Evolutionary conservation across 2,329 filamentous ascomycete species (phyloP).

Genomic region (Epicoccum sorghinum): DNA sequence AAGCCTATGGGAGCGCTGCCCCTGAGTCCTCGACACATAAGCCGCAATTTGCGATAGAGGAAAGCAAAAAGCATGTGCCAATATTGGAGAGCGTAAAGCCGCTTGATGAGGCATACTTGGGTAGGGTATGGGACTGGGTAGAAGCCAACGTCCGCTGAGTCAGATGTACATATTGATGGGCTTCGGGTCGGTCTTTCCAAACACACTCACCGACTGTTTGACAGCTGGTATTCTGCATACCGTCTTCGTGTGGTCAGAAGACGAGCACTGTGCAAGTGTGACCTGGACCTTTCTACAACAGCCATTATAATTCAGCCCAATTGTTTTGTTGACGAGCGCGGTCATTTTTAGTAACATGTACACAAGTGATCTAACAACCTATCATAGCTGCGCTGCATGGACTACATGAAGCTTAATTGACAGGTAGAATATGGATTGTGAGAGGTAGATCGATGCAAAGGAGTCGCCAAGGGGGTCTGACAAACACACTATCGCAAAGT

Average conservation of each 20-base stretch:
- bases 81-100: constrained; percentile 47
- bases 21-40: constrained; percentile 4
- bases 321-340: too few species aligned
- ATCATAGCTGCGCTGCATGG: not conserved
- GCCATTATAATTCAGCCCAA: too few species aligned
- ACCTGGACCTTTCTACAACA: too few species aligned
- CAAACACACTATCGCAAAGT: not conserved
- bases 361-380: too few species aligned
- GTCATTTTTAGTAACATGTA: too few species aligned
- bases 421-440: not conserved
- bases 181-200: not conserved
- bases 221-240: not conserved
- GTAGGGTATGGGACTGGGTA: constrained; percentile 52
- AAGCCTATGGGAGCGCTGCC: constrained; percentile 43
- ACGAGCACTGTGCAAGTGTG: not conserved
- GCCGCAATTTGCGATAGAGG: constrained; percentile 43
- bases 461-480: not conserved
- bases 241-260: not conserved
- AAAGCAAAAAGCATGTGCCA: constrained; percentile 43
- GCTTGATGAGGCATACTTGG: constrained; percentile 52
- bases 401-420: not conserved
- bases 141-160: constrained; percentile 25
- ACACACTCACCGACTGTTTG: constrained; percentile 27
- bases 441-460: constrained; percentile 1
- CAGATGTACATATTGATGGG: not conserved